These are phyloP conservation scores for Torulaspora delbrueckii DNA, from an alignment of 805 yeast species.

Conservation along the genomic window DNA sequence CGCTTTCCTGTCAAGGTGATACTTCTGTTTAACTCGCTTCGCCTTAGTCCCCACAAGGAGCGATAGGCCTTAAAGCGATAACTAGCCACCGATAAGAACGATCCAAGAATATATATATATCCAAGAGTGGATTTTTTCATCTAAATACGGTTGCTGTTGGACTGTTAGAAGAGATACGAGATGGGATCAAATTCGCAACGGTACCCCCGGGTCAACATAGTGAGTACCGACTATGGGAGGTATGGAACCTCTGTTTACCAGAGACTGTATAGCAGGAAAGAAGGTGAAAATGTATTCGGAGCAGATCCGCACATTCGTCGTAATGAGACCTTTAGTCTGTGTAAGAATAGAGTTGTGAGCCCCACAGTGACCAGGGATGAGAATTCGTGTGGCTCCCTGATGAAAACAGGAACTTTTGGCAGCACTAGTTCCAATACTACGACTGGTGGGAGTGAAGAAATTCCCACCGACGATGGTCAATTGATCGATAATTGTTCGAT, in stretches of 20 bases:
- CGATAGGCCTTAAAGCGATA: neutral
- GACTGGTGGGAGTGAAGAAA: conserved; percentile 4
- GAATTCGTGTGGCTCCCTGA: neutral
- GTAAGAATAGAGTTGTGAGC: conserved; percentile 1
- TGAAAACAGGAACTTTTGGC: conserved; percentile 5
- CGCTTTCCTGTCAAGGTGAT: neutral
- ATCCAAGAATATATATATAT: neutral
- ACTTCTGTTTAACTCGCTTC: neutral
- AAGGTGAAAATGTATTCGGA: conserved; percentile 1
- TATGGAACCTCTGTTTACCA: conserved; percentile 38
- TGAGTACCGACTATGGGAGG: conserved; percentile 36
- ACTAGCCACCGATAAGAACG: neutral
- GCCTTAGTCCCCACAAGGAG: neutral
- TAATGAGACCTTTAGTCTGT: neutral
- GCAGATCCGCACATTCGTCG: neutral
- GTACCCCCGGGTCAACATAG: conserved; percentile 29
- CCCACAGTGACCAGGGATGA: conserved; percentile 4
- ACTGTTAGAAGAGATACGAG: neutral
- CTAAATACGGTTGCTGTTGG: neutral
- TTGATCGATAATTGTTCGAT: conserved; percentile 4
- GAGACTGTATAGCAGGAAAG: conserved; percentile 18
- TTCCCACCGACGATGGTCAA: conserved; percentile 4
- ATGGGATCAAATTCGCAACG: conserved; percentile 7
- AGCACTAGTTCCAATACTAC: conserved; percentile 3
- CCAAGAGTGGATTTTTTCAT: too few relatives aligned